Base-by-base conservation (phyloP, 2,329 filamentous ascomycete genomes). In the Corniculantispora saksenae region DNA sequence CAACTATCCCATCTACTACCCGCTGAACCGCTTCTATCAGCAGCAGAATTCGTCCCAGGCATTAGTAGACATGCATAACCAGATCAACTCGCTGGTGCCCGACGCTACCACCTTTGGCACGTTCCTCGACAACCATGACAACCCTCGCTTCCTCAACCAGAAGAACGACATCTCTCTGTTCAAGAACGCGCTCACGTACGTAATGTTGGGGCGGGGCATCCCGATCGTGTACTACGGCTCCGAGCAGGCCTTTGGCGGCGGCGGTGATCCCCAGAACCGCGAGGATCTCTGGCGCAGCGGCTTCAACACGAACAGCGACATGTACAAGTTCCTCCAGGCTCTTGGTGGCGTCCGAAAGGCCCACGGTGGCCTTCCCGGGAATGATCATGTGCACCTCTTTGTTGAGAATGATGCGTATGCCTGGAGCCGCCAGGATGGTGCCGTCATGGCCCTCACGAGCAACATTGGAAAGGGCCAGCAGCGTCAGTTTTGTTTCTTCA, bases 151-250 rank as follows among this genome's bases (percentile, higher is more conserved):
- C 72, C 73, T 83, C 25, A 82, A 76, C 67, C 73, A 80, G 65
- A 87, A 83, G 59, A 72, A 77, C 12, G 87, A 90, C 70, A 73
- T 81, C 9, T 75, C 84, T 2, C 79, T 88, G 2, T 83, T 86
- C 54, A 85, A 86, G 73, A 90, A 90, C 69, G 81, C 84, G 6
- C 78, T 90, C 48, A 81, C 86, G 0, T 89, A 86, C 70, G 84
- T 83, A n/a, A 81, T 90, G 35, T 81, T 90, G 21, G 78, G 79
- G 2, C 80, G 88, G 63, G 88, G 88, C 23, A 85, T 90, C 47
- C 87, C 87, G 1, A 86, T 89, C 63, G 80, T 90, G 40, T 91
- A 90, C 74, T 83, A 89, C 69, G 88, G 88, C 32, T 85, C 88
- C 67, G 88, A 90, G 74, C 88, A 90, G 70, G 85, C 83, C 66